Evolutionary conservation across 345 rosid species (phyloP), one percentile per base, ranked within the genome.

Genomic region (Trapa bicornis): DNA sequence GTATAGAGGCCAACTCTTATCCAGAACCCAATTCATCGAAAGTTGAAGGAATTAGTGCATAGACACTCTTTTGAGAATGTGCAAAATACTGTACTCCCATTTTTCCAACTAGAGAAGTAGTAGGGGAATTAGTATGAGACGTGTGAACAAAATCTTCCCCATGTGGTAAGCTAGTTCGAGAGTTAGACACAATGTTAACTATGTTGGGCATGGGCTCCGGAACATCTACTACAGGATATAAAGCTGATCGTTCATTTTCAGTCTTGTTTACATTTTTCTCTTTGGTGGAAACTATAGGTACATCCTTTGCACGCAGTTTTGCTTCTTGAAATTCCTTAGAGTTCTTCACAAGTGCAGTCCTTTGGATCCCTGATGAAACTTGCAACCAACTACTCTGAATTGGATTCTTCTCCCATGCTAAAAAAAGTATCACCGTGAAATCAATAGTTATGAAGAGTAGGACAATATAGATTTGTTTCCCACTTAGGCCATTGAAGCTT

Each of bases 1-100:
- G 78, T 93, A 93, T 61, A 89, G 65, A 65, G 89, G 91, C 67
- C 83, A 80, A 39, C 64, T 72, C 37, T 86, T 82, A 78, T 93
- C 98, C 70, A 86, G 74, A 47, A 90, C 88, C 98, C 37, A 50
- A 38, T 66, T 73, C 71, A 14, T 45, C 42, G 54, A 65, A 1
- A 22, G 47, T 70, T 14, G 67, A 56, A 45, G 76, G 68, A 66
- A 36, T 64, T 67, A 67, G 66, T 22, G 68, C 64, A 65, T 32
- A 41, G 39, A 58, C 65, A 65, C 67, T 65, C 29, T 48, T 53
- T 50, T 71, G 72, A 52, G 73, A 61, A 50, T 76, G 6, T 8
- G 7, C 16, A n/a, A 8, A 33, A 53, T 58, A 56, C 42, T 15
- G 50, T 37, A 1, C 15, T 58, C 15, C 35, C 37, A 58, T 13